These are phyloP conservation scores for Cercospora brassicicola DNA, from an alignment of 2,329 filamentous ascomycete genomes.

Conservation along the genomic window DNA sequence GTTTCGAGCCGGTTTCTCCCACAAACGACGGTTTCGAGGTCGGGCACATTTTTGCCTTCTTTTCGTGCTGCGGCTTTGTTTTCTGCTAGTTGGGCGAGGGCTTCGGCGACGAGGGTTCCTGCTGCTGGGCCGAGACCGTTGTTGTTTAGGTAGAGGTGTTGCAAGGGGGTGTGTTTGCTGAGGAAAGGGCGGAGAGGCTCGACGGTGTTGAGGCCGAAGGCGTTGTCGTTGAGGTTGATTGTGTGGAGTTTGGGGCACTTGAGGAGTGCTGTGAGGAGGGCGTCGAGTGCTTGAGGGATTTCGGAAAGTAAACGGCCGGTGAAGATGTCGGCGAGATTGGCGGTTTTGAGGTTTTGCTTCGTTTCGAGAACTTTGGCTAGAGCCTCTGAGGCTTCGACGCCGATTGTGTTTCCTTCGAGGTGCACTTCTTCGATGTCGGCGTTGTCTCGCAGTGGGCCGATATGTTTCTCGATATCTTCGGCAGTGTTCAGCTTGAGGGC, in stretches of 20 bases:
- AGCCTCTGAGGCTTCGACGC: conserved; percentile 80
- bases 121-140: conserved; percentile 93
- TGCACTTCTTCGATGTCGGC: conserved; percentile 79
- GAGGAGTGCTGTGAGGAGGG: conserved; percentile 80
- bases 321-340: conserved; percentile 96
- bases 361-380: conserved; percentile 80
- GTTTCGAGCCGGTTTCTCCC: conserved; percentile 94
- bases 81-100: conserved; percentile 75
- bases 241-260: conserved; percentile 84
- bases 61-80: conserved; percentile 80
- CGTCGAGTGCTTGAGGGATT: conserved; percentile 85
- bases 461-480: conserved; percentile 80
- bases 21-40: conserved; percentile 95
- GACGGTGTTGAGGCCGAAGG: conserved; percentile 93
- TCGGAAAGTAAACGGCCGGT: conserved; percentile 89
- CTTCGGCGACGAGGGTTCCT: conserved; percentile 83
- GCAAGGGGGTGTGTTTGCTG: conserved; percentile 80
- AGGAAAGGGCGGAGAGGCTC: conserved; percentile 92
- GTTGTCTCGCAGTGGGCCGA: conserved; percentile 70
- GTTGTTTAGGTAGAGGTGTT: conserved; percentile 96
- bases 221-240: conserved; percentile 95
- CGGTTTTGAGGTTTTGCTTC: conserved; percentile 72
- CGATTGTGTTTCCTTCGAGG: conserved; percentile 87
- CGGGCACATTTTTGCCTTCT: conserved; percentile 66
- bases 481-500: conserved; percentile 89